These are phyloP conservation scores for Neurospora sp. DNA, from an alignment of 495 filamentous ascomycete species.

Conservation along the genomic window DNA sequence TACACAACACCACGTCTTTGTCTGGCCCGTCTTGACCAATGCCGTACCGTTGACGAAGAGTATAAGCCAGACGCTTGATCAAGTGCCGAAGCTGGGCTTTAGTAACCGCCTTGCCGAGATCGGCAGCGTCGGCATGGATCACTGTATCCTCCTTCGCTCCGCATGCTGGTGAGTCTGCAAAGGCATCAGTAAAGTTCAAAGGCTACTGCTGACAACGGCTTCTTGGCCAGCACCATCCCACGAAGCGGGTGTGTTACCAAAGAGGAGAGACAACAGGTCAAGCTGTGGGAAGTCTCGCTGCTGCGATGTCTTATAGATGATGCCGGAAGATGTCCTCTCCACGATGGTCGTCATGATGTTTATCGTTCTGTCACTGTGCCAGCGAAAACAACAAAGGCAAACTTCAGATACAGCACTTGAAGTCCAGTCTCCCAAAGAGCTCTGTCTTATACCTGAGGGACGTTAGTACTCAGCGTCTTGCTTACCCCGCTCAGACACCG, in stretches of 20 bases:
- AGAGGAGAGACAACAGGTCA: slow-evolving; percentile 9
- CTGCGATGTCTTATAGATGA: slow-evolving; percentile 79
- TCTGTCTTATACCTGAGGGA: background rate
- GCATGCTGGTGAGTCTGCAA: background rate
- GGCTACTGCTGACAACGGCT: background rate
- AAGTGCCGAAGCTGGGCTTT: slow-evolving; percentile 35
- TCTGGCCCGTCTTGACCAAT: slow-evolving; percentile 36
- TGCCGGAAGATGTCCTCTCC: slow-evolving; percentile 85
- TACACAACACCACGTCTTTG: slow-evolving; percentile 42
- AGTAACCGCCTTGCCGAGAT: slow-evolving; percentile 36
- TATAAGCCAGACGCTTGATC: slow-evolving; percentile 35
- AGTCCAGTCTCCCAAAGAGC: background rate
- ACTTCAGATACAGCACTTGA: background rate
- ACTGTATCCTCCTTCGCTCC: slow-evolving; percentile 12
- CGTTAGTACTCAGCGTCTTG: background rate
- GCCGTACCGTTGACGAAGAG: slow-evolving; percentile 36
- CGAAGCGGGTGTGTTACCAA: slow-evolving; percentile 1
- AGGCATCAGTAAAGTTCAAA: background rate
- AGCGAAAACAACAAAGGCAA: background rate
- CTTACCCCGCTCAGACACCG: background rate
- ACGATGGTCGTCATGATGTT: slow-evolving; percentile 35
- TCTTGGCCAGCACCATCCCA: background rate
- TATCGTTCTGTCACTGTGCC: background rate
- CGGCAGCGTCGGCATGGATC: slow-evolving; percentile 32
- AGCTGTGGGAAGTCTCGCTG: slow-evolving; percentile 3